These are phyloP conservation scores for Mariannaea sp. DNA, from an alignment of 2,329 filamentous ascomycete species.

Conservation along the genomic window DNA sequence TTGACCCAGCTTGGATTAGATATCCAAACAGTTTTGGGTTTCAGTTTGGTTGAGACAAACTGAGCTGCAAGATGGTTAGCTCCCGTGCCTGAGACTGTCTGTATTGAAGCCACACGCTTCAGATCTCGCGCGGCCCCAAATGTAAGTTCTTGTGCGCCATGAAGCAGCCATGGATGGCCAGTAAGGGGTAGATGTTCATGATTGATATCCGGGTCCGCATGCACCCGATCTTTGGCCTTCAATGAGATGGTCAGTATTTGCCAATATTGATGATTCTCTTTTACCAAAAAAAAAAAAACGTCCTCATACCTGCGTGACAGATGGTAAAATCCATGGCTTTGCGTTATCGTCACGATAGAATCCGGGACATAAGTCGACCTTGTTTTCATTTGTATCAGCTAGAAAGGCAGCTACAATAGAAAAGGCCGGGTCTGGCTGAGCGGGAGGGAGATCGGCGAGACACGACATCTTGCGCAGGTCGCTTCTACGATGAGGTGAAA, in stretches of 20 bases:
- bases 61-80: constrained; percentile 91
- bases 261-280: background rate
- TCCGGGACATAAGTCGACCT: background rate
- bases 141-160: background rate
- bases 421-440: background rate
- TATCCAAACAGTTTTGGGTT: constrained; percentile 79
- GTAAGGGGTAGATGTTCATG: background rate
- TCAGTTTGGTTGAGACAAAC: constrained; percentile 90
- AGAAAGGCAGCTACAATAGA: background rate
- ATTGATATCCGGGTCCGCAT: background rate
- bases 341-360: background rate
- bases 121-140: background rate
- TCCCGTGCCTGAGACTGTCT: constrained; percentile 96
- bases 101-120: constrained; percentile 60
- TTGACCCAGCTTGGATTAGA: constrained; percentile 97
- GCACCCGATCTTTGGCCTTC: background rate
- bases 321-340: background rate
- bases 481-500: background rate
- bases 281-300: too few species aligned
- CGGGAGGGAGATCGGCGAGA: background rate
- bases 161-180: background rate
- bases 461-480: background rate
- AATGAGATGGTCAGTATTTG: background rate
- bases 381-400: background rate
- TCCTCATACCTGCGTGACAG: background rate